Conservation (phyloP, 1,139 yeast species). For the Geotrichum bryndzae region DNA sequence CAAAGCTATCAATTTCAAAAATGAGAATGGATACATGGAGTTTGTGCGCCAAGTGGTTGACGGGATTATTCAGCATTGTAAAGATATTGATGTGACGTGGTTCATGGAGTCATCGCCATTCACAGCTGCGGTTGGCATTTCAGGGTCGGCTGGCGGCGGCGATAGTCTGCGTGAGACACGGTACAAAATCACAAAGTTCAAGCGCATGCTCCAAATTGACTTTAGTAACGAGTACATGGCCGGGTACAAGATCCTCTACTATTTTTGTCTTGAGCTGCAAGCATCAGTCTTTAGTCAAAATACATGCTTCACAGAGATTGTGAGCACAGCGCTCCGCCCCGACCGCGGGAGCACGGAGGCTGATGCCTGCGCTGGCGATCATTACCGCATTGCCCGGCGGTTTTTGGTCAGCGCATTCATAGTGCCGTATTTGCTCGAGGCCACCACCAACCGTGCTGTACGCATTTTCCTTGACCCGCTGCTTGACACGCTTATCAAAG, state of each 20-base stretch:
- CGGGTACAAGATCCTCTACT: slow-evolving; percentile 10
- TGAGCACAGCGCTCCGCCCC: slow-evolving; percentile 1
- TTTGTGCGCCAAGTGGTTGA: slow-evolving; percentile 10
- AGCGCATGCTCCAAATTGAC: slow-evolving; percentile 14
- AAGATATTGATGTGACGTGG: slow-evolving; percentile 6
- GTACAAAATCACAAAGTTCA: slow-evolving; percentile 9
- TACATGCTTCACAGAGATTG: slow-evolving; percentile 2
- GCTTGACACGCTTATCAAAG: slow-evolving; percentile 1
- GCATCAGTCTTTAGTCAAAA: slow-evolving; percentile 4
- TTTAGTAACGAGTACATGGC: slow-evolving; percentile 11
- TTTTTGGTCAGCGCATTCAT: slow-evolving; percentile 10
- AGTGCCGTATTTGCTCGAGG: slow-evolving; percentile 7
- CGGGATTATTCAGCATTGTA: slow-evolving; percentile 4
- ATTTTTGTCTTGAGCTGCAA: slow-evolving; percentile 15
- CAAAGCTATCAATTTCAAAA: slow-evolving; percentile 4
- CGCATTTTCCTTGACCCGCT: slow-evolving; percentile 7
- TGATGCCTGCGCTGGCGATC: slow-evolving; percentile 2
- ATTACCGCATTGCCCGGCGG: slow-evolving; percentile 1
- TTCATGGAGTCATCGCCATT: slow-evolving; percentile 11
- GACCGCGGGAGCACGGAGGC: background rate
- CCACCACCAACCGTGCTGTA: slow-evolving; percentile 1
- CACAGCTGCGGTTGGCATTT: background rate
- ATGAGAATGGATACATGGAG: slow-evolving; percentile 10
- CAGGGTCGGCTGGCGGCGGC: background rate
- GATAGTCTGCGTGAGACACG: background rate